phyloP scores from a whole-genome alignment of 345 rosid genomes.

The Turritis glabra region DNA sequence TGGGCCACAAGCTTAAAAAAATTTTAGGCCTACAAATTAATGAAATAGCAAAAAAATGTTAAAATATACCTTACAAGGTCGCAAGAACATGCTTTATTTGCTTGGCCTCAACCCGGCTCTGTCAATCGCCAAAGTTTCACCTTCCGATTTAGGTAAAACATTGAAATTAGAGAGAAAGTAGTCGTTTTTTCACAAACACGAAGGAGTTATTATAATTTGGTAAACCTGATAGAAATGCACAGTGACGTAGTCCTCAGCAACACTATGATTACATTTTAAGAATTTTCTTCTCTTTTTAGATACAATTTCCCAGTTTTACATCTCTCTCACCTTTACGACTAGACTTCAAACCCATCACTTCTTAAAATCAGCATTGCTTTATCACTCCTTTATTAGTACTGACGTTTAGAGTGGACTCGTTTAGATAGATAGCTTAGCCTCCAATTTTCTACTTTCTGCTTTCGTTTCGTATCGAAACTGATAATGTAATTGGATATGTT shows the following conservation, averaged over 20 bases:
- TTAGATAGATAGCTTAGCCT: background rate
- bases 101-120: too few relatives aligned
- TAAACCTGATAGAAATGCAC: background rate
- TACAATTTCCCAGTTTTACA: background rate
- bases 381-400: background rate
- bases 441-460: background rate
- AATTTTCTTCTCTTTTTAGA: background rate
- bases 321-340: background rate
- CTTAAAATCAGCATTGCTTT: background rate
- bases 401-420: background rate
- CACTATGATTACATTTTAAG: background rate
- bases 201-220: background rate
- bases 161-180: background rate
- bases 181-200: background rate
- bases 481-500: background rate
- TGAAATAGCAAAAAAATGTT: too few relatives aligned
- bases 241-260: conserved; percentile 1
- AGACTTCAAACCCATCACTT: background rate
- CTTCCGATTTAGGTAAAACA: conserved; percentile 10
- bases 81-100: too few relatives aligned
- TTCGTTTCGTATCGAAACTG: background rate
- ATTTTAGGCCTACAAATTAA: too few relatives aligned
- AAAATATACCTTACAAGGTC: too few relatives aligned
- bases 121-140: conserved; percentile 9
- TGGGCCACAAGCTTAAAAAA: too few relatives aligned